Evolutionary conservation across 2,329 filamentous ascomycete species (phyloP).

Genomic region (Bisporella sp.): DNA sequence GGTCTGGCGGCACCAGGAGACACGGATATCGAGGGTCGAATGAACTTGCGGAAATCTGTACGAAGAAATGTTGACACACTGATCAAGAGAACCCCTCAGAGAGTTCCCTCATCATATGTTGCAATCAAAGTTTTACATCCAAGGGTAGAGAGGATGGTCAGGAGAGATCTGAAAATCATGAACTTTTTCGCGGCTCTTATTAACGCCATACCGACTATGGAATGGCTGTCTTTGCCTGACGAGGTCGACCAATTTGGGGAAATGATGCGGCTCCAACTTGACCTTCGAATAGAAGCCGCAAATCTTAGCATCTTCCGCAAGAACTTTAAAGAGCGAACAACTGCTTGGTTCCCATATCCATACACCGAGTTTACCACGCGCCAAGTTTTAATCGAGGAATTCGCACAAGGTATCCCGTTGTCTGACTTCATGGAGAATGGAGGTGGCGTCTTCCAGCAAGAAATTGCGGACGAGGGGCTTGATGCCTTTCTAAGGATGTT

Average conservation of each 20-base stretch:
- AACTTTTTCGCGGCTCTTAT: slow-evolving; percentile 77
- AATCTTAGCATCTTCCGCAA: slow-evolving; percentile 84
- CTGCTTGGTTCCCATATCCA: slow-evolving; percentile 94
- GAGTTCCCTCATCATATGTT: slow-evolving; percentile 86
- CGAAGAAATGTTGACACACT: slow-evolving; percentile 77
- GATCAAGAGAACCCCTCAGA: slow-evolving; percentile 76
- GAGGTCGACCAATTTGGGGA: slow-evolving; percentile 91
- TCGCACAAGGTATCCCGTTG: slow-evolving; percentile 87
- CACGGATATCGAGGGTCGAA: slow-evolving; percentile 44
- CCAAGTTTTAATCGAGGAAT: slow-evolving; percentile 90
- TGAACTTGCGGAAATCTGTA: slow-evolving; percentile 61
- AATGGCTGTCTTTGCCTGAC: slow-evolving; percentile 94
- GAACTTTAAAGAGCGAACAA: slow-evolving; percentile 83
- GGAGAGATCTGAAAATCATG: slow-evolving; percentile 93
- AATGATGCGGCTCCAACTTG: slow-evolving; percentile 98
- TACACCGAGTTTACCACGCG: slow-evolving; percentile 90
- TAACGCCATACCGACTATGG: slow-evolving; percentile 85
- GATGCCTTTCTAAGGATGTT: slow-evolving; percentile 97
- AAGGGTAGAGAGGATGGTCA: slow-evolving; percentile 78
- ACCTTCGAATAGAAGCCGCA: slow-evolving; percentile 87
- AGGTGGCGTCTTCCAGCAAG: slow-evolving; percentile 85
- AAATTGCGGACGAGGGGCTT: slow-evolving; percentile 90
- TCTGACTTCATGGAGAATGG: slow-evolving; percentile 87
- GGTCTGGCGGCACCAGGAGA: slow-evolving; percentile 62
- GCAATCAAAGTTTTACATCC: slow-evolving; percentile 96